Percentiles rank a stretch among this genome's conserved stretches.
Evolutionary conservation across 1,284 basidiomycete genomes (phyloP).

Genomic region (Schizophyllum commune): DNA sequence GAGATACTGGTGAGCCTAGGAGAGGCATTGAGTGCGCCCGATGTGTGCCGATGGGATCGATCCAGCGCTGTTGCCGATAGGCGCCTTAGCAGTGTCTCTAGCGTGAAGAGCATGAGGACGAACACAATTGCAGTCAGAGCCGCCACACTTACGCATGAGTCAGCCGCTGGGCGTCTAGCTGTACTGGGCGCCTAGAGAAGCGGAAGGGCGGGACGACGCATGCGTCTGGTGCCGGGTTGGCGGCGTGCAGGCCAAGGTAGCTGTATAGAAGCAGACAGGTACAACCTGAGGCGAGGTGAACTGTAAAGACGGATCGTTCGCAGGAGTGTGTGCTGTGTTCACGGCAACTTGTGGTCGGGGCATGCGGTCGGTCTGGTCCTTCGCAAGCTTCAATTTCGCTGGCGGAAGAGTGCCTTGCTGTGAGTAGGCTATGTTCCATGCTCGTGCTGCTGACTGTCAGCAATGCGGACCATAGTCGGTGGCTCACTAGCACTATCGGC

Average conservation of each 20-base stretch:
- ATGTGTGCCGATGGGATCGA: neutral
- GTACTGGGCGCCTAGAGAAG: neutral
- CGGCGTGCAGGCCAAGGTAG: neutral
- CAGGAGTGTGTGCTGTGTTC: too few relatives aligned
- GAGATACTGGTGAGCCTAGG: neutral
- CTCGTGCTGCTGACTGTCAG: neutral
- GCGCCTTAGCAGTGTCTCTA: neutral
- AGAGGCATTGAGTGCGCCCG: neutral
- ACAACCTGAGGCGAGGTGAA: too few relatives aligned
- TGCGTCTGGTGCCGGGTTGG: neutral
- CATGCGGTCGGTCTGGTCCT: neutral
- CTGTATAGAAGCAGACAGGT: too few relatives aligned
- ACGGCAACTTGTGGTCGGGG: too few relatives aligned
- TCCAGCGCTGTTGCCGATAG: neutral
- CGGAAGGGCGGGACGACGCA: neutral
- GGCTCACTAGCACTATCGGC: too few relatives aligned
- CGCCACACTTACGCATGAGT: neutral
- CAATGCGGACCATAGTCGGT: neutral
- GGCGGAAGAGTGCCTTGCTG: neutral
- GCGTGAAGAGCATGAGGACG: neutral
- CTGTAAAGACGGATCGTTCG: too few relatives aligned
- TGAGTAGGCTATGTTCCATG: neutral
- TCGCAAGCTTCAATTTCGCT: neutral
- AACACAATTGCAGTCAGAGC: neutral
- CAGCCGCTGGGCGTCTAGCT: neutral